Evolutionary conservation across 2,329 filamentous ascomycete genomes (phyloP).

Genomic region (Botrytis tulipae): DNA sequence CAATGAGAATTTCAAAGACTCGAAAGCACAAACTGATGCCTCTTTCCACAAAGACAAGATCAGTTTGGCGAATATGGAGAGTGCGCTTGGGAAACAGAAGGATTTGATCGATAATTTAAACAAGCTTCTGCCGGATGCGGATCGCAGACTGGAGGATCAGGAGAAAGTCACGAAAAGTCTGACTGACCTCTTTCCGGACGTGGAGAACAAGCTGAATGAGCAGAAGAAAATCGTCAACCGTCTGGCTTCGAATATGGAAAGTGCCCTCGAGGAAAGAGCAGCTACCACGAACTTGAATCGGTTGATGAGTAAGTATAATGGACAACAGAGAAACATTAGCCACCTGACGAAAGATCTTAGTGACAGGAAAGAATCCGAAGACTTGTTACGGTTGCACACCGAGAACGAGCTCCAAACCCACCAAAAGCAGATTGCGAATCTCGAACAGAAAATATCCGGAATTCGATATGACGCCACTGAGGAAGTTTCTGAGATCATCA

Average conservation of each 20-base stretch:
- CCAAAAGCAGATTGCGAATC: neutral
- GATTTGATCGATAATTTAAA: neutral
- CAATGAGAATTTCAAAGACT: neutral
- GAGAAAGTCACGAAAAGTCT: neutral
- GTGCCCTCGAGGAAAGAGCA: no score
- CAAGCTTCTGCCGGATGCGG: neutral
- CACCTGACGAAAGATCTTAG: no score
- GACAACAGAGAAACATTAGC: neutral
- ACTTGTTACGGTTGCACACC: neutral
- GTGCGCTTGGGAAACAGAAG: neutral
- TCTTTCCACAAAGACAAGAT: neutral
- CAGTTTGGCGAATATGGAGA: neutral
- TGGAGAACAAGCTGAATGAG: neutral
- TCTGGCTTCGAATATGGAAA: neutral
- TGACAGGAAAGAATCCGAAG: no score
- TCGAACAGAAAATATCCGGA: neutral
- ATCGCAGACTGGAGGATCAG: neutral
- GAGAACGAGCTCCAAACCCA: neutral
- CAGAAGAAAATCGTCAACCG: neutral
- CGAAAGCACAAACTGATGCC: neutral
- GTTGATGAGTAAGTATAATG: no score
- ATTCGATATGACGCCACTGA: neutral
- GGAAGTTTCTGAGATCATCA: neutral
- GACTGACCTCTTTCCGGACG: neutral
- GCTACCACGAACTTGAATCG: no score